Evolutionary conservation across 805 yeast species (phyloP).

Genomic region (Pichia heedii): DNA sequence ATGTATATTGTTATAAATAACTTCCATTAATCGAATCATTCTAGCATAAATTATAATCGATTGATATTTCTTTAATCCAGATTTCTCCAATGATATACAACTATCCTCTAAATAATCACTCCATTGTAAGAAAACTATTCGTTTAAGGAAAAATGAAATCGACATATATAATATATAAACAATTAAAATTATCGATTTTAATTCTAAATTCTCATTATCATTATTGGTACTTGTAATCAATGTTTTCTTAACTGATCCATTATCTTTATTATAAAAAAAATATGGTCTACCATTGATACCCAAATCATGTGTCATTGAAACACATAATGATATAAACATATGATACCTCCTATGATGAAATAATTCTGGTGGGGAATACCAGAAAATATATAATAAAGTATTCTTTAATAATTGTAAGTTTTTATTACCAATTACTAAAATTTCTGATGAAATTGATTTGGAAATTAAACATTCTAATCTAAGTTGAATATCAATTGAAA

Average conservation of each 20-base stretch:
- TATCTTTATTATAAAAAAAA: slow-evolving; percentile 32
- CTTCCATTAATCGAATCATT: slow-evolving; percentile 52
- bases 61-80: slow-evolving; percentile 26
- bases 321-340: slow-evolving; percentile 54
- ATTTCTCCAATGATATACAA: slow-evolving; percentile 37
- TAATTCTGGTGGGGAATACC: slow-evolving; percentile 82
- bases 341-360: slow-evolving; percentile 74
- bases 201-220: slow-evolving; percentile 36
- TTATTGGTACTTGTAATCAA: slow-evolving; percentile 29
- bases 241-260: slow-evolving; percentile 33
- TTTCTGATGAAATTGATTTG: slow-evolving; percentile 44
- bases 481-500: slow-evolving; percentile 34
- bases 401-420: slow-evolving; percentile 58
- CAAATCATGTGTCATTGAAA: slow-evolving; percentile 63
- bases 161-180: slow-evolving; percentile 57
- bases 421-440: slow-evolving; percentile 63
- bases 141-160: slow-evolving; percentile 54
- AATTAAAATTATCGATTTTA: slow-evolving; percentile 43
- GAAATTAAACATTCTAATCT: slow-evolving; percentile 46
- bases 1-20: slow-evolving; percentile 44
- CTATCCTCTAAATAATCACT: slow-evolving; percentile 55
- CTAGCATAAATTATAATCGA: slow-evolving; percentile 51
- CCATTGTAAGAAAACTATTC: slow-evolving; percentile 58
- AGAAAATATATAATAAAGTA: slow-evolving; percentile 50
- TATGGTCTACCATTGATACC: slow-evolving; percentile 55